phyloP scores from a whole-genome alignment of 2,329 filamentous ascomycete species.

The Conoideocrella luteorostrata region DNA sequence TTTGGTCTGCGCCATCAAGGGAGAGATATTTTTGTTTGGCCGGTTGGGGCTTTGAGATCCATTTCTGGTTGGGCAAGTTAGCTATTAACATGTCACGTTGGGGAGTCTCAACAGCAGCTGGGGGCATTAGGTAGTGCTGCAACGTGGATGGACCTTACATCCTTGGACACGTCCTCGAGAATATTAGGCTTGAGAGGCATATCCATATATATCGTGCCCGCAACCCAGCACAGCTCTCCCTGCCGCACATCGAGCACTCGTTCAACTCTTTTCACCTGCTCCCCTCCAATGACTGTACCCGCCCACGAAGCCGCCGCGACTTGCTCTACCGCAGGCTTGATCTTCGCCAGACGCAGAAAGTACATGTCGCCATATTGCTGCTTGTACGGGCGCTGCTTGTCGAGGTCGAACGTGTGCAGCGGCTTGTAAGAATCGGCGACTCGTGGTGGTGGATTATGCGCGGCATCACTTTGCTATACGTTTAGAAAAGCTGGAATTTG shows the following conservation, averaged over 20 bases:
- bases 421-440: constrained; percentile 61
- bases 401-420: constrained; percentile 66
- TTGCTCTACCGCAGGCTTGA: constrained; percentile 76
- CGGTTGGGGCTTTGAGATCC: constrained; percentile 75
- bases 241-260: constrained; percentile 92
- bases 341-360: constrained; percentile 79
- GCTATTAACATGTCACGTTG: neutral
- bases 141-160: too few relatives aligned
- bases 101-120: too few relatives aligned
- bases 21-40: constrained; percentile 71
- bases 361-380: constrained; percentile 99
- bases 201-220: constrained; percentile 94
- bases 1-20: constrained; percentile 52
- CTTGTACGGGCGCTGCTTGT: constrained; percentile 68
- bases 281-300: constrained; percentile 69
- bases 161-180: constrained; percentile 88
- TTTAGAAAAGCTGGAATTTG: too few relatives aligned
- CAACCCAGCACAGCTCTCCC: constrained; percentile 91
- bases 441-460: constrained; percentile 42
- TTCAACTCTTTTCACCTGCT: constrained; percentile 69
- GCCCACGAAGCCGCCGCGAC: constrained; percentile 72
- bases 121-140: too few relatives aligned
- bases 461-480: constrained; percentile 27
- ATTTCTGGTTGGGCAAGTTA: constrained; percentile 57
- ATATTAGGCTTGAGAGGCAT: constrained; percentile 96